A percentile compares a stretch with the other conserved stretches of the same genome.
Conservation (phyloP, 805 yeast species). For the Wickerhamiella spandovensis region DNA sequence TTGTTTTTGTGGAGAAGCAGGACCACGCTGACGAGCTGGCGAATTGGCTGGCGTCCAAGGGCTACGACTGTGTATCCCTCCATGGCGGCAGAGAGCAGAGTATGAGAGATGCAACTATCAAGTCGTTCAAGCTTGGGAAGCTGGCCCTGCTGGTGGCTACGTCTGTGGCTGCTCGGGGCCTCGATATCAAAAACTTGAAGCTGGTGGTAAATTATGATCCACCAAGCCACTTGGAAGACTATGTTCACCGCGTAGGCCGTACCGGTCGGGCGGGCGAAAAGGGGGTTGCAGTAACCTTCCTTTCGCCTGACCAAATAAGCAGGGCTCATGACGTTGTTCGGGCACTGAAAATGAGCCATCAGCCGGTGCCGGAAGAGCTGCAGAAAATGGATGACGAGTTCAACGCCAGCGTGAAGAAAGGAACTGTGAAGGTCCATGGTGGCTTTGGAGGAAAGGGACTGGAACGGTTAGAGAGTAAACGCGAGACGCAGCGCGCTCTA, state of each 20-base stretch:
- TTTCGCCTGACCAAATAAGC: conserved; percentile 47
- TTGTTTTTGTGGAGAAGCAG: conserved; percentile 82
- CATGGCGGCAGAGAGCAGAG: conserved; percentile 89
- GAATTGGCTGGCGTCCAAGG: conserved; percentile 36
- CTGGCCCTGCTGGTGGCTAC: conserved; percentile 68
- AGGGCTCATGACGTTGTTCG: conserved; percentile 56
- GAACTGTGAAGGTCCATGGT: conserved; percentile 27
- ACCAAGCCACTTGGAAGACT: conserved; percentile 86
- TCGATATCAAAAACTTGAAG: conserved; percentile 78
- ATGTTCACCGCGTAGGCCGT: conserved; percentile 90
- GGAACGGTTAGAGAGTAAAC: conserved; percentile 53
- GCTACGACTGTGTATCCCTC: conserved; percentile 50
- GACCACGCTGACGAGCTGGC: conserved; percentile 66
- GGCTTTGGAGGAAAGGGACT: conserved; percentile 95
- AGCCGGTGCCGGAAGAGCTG: conserved; percentile 40
- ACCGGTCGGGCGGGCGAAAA: conserved; percentile 82
- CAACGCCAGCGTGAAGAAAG: conserved; percentile 46
- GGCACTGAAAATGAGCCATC: conserved; percentile 48
- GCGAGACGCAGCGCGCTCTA: conserved; percentile 36
- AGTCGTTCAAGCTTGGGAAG: conserved; percentile 50
- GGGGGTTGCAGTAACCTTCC: conserved; percentile 67
- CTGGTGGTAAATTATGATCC: conserved; percentile 72
- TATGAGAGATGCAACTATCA: conserved; percentile 64
- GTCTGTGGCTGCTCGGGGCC: conserved; percentile 87
- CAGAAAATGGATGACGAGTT: conserved; percentile 40